Base-by-base conservation (phyloP, 2,329 filamentous ascomycete genomes). In the Cladosporium sp. region DNA sequence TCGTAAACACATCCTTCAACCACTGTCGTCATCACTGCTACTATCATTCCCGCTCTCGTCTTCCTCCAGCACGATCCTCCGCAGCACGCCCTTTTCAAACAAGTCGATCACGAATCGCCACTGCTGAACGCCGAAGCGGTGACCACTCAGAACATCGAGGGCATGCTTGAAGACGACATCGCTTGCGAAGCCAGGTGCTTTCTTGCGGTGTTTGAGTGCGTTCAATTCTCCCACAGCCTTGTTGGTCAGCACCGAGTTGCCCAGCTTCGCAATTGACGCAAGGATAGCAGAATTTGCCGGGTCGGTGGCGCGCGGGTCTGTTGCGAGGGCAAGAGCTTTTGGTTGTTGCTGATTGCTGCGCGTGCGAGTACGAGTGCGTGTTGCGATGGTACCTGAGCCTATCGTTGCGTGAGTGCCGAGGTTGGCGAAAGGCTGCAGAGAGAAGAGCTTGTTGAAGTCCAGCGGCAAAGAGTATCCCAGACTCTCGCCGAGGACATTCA, bases 241-340 rank as follows among this genome's bases (percentile, higher is more conserved):
- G 77, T 96, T 96, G 74, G 93, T 93, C 59, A 97, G 84, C 18
- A 99, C 93, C 66, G 94, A 95, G 75, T 98, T 97, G 65, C 93
- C 92, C 66, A 99, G 84, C 73, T 97, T 93, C 16, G 91, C 88
- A 68, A 97, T 89, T 44, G 95, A 85, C 73, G 93, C 91, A 31
- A 98, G 80, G 56, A 98, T 94, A 61, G 90, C 90, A 61, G 87
- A 82, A 73, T 91, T 91, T 68, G 83, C 76, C 0, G 83, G 79
- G 82, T 96, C 83, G 11, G 81, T 72, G 50, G 77, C 73, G 7
- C 61, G 62, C 10, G 73, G 65, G 3, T 67, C 67, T 5, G 52
- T 59, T 2, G 35, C 49, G 57, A 49, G 59, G 12, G 53, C 52
- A 31, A 66, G 44, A 3, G 65, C 56, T 31, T 53, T 50, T 2